phyloP scores from a whole-genome alignment of 345 rosid genomes.

The Nephelium lappaceum region DNA sequence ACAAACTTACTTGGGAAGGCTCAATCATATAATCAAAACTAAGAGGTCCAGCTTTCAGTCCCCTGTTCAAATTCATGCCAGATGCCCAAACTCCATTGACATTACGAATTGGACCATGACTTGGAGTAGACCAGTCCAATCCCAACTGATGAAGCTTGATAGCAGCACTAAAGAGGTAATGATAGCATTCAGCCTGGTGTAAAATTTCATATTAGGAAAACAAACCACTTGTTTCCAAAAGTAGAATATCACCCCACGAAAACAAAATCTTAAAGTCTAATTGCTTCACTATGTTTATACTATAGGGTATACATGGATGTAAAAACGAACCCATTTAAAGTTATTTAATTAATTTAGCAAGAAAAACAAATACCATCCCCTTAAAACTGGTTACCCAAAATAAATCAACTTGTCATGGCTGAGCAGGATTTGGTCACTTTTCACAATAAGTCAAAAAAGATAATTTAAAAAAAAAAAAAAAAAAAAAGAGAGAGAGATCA shows the following conservation, averaged over 20 bases:
- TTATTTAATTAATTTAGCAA: neutral
- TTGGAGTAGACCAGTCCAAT: slow-evolving; percentile 50
- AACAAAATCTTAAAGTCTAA: neutral
- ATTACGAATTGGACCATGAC: slow-evolving; percentile 44
- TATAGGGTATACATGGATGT: neutral
- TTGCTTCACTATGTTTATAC: neutral
- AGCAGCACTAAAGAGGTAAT: slow-evolving; percentile 62
- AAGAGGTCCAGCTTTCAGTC: slow-evolving; percentile 28
- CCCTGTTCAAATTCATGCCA: slow-evolving; percentile 17
- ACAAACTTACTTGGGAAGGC: slow-evolving; percentile 40
- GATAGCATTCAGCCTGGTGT: slow-evolving; percentile 58
- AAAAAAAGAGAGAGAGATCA: neutral
- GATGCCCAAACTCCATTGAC: slow-evolving; percentile 29
- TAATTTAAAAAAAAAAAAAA: no score
- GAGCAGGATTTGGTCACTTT: neutral
- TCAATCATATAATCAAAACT: slow-evolving; percentile 32
- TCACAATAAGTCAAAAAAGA: neutral
- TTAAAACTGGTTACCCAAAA: neutral
- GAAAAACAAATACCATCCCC: neutral
- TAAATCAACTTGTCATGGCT: neutral
- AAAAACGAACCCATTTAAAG: neutral
- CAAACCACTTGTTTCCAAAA: neutral
- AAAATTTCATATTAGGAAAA: neutral
- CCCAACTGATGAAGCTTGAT: slow-evolving; percentile 59
- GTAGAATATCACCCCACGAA: neutral